Evolutionary conservation across 176 grass and related monocot genomes (phyloP).

Genomic region (Carex parvula): DNA sequence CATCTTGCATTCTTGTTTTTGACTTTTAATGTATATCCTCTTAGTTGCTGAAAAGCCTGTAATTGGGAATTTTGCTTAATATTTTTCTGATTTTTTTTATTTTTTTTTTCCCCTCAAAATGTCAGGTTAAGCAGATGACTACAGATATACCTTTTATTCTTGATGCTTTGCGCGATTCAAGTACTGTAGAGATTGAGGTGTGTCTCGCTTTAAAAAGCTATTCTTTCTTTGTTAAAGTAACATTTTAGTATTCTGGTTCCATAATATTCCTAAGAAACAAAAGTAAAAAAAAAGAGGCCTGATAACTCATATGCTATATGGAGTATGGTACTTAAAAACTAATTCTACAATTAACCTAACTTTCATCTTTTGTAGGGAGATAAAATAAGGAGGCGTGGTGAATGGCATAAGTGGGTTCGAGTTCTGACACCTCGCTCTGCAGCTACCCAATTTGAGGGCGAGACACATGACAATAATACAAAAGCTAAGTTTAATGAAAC

Average conservation of each 20-base stretch:
- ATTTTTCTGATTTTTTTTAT: constrained; percentile 8
- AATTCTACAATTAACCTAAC: background rate
- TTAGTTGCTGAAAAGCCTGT: background rate
- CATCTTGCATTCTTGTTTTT: constrained; percentile 4
- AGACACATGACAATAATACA: constrained; percentile 5
- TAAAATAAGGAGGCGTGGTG: constrained; percentile 42
- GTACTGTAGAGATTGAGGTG: constrained; percentile 40
- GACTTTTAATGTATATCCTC: background rate
- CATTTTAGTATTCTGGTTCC: background rate
- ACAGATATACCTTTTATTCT: constrained; percentile 41
- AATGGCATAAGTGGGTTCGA: constrained; percentile 41
- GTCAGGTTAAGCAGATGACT: constrained; percentile 43
- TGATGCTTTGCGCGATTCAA: constrained; percentile 35
- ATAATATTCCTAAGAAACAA: background rate
- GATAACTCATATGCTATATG: background rate
- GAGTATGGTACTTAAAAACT: background rate
- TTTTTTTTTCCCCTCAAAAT: background rate
- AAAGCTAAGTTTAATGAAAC: background rate
- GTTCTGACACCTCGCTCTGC: constrained; percentile 7
- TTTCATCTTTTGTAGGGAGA: constrained; percentile 32
- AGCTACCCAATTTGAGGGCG: background rate
- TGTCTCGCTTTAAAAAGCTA: background rate
- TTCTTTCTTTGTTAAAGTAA: background rate
- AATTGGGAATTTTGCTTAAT: background rate
- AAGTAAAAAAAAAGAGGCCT: background rate